phyloP scores from a whole-genome alignment of 2,329 filamentous ascomycete genomes.

The Cercospora sp. region DNA sequence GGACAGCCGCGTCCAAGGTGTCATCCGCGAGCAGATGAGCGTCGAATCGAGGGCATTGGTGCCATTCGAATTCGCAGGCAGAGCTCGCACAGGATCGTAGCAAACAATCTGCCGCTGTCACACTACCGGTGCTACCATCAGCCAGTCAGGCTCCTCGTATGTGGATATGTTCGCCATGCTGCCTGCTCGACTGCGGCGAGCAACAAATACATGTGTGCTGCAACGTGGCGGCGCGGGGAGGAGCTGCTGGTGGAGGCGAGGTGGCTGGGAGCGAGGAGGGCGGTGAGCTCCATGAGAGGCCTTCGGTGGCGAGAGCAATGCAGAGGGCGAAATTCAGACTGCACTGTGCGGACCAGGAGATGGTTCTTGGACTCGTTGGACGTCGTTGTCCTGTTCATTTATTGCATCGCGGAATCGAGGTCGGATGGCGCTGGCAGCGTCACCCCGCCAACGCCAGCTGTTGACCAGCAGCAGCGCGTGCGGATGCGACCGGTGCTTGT shows the following conservation, averaged over 20 bases:
- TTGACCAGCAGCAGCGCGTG: slow-evolving; percentile 2
- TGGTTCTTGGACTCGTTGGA: not conserved
- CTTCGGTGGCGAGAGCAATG: not conserved
- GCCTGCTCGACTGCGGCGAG: not conserved
- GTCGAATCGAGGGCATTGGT: not conserved
- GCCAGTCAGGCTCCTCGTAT: not conserved
- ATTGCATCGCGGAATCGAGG: not conserved
- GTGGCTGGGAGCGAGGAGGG: not conserved
- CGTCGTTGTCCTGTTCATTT: not conserved
- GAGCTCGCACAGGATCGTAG: not conserved
- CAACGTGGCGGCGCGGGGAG: not conserved
- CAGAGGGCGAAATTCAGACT: not conserved
- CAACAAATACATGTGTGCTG: not conserved
- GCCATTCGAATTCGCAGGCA: not conserved
- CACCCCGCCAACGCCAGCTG: not conserved
- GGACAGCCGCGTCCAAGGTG: not conserved
- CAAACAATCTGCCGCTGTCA: not conserved
- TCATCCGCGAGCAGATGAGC: slow-evolving; percentile 1
- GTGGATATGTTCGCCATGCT: not conserved
- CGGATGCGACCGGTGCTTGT: slow-evolving; percentile 8
- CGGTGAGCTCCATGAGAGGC: not conserved
- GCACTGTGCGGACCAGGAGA: not conserved
- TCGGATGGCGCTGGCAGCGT: not conserved
- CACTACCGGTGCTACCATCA: not conserved
- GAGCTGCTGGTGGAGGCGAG: not conserved